Percentiles rank a stretch among this genome's conserved stretches.
Evolutionary conservation across 768 basidiomycete species (phyloP).

Genomic region (Lactifluus hygrophoroides): DNA sequence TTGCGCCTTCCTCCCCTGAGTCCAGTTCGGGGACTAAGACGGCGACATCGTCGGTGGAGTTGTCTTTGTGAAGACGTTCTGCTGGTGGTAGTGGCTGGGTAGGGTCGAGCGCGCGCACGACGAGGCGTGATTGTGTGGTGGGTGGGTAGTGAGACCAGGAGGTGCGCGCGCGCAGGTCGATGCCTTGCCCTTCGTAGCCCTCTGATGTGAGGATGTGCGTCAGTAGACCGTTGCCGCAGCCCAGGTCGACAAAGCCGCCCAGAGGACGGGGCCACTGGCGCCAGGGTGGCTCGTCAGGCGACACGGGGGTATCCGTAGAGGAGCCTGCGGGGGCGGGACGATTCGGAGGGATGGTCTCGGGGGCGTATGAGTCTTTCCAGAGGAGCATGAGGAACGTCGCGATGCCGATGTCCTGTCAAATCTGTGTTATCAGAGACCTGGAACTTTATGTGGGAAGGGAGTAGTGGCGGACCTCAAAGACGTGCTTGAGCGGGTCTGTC

Average conservation of each 20-base stretch:
- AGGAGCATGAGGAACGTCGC: constrained; percentile 88
- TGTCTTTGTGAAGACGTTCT: neutral
- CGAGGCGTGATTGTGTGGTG: constrained; percentile 49
- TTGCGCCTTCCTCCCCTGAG: no score
- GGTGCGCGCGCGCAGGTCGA: constrained; percentile 77
- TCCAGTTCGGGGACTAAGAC: no score
- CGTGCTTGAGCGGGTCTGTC: constrained; percentile 85
- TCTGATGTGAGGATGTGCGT: constrained; percentile 79
- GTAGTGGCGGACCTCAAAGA: constrained; percentile 58
- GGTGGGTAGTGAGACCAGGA: constrained; percentile 79
- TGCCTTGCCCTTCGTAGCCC: constrained; percentile 77
- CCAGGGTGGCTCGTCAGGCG: constrained; percentile 41
- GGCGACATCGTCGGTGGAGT: no score
- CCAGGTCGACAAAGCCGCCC: constrained; percentile 84
- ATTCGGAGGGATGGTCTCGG: neutral
- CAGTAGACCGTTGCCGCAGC: constrained; percentile 91
- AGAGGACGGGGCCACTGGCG: constrained; percentile 68
- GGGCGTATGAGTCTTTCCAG: constrained; percentile 68
- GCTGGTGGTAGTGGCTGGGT: constrained; percentile 18
- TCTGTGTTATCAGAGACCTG: neutral
- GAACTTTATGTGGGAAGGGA: neutral
- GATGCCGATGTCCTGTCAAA: constrained; percentile 79
- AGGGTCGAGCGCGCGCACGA: constrained; percentile 68
- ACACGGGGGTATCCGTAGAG: neutral
- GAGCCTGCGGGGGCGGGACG: neutral